Conservation (phyloP, 805 yeast genomes). For the Yarrowia sp. region DNA sequence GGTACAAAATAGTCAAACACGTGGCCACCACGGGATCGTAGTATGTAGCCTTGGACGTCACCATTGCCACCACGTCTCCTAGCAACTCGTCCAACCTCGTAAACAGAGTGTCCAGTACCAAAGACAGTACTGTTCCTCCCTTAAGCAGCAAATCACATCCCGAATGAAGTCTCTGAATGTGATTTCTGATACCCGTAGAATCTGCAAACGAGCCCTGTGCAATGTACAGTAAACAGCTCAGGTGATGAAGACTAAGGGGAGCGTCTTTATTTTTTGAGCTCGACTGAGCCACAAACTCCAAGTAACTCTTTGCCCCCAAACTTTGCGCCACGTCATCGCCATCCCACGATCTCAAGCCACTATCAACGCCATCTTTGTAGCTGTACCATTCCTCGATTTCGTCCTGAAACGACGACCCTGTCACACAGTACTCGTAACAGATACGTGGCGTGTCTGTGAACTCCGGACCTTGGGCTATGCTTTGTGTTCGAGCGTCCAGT, state of each 20-base stretch:
- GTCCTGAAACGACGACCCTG: constrained; percentile 38
- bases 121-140: neutral
- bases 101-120: neutral
- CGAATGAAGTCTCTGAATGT: neutral
- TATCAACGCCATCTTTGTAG: constrained; percentile 26
- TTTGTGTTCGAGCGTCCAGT: constrained; percentile 7
- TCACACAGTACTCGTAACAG: constrained; percentile 42
- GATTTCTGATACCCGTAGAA: neutral
- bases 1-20: neutral
- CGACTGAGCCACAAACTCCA: neutral
- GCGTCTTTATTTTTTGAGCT: too few relatives aligned
- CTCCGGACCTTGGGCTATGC: constrained; percentile 24
- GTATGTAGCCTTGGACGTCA: neutral
- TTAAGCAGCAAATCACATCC: neutral
- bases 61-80: neutral
- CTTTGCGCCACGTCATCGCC: constrained; percentile 3
- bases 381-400: constrained; percentile 52
- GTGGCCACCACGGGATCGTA: neutral
- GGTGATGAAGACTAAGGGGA: neutral
- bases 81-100: neutral
- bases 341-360: neutral
- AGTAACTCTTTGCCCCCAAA: neutral
- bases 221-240: neutral
- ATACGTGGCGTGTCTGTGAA: constrained; percentile 41
- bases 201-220: constrained; percentile 6